phyloP scores from a whole-genome alignment of 1,284 basidiomycete species.

The Termitomyces sp. region DNA sequence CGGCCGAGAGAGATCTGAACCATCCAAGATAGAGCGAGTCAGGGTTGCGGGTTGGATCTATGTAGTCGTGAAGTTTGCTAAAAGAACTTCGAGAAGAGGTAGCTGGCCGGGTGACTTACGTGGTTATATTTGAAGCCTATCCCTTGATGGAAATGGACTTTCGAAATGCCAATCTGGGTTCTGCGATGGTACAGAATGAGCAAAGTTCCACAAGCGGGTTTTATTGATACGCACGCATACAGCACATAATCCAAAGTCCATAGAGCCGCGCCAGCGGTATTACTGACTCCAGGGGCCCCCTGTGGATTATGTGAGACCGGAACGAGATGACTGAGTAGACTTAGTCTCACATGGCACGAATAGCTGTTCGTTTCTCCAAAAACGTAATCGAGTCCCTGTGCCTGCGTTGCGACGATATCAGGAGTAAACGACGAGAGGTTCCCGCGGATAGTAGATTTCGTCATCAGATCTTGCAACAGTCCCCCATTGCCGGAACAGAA shows the following conservation, averaged over 20 bases:
- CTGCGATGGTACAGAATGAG: constrained; percentile 15
- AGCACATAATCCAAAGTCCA: constrained; percentile 67
- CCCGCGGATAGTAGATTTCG: constrained; percentile 50
- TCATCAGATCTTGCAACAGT: constrained; percentile 55
- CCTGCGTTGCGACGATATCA: constrained; percentile 47
- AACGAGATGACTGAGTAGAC: neutral
- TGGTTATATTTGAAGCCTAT: constrained; percentile 47
- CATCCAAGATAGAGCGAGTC: constrained; percentile 48
- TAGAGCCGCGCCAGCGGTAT: constrained; percentile 64
- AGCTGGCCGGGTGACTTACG: constrained; percentile 22
- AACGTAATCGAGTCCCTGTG: constrained; percentile 49
- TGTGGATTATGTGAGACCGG: constrained; percentile 9
- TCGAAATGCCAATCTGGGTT: constrained; percentile 34
- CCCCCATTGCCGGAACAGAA: constrained; percentile 48
- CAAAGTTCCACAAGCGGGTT: neutral
- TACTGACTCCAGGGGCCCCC: constrained; percentile 64
- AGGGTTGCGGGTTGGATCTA: constrained; percentile 59
- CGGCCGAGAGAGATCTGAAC: constrained; percentile 40
- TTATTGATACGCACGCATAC: constrained; percentile 34
- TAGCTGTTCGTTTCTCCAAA: constrained; percentile 58
- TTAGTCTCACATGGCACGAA: constrained; percentile 36
- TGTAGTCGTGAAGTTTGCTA: neutral
- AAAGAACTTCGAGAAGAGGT: neutral
- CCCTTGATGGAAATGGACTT: constrained; percentile 42
- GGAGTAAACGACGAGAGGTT: constrained; percentile 51